Conservation (phyloP, 163 green algal species). For the Smithsoniella earleae region DNA sequence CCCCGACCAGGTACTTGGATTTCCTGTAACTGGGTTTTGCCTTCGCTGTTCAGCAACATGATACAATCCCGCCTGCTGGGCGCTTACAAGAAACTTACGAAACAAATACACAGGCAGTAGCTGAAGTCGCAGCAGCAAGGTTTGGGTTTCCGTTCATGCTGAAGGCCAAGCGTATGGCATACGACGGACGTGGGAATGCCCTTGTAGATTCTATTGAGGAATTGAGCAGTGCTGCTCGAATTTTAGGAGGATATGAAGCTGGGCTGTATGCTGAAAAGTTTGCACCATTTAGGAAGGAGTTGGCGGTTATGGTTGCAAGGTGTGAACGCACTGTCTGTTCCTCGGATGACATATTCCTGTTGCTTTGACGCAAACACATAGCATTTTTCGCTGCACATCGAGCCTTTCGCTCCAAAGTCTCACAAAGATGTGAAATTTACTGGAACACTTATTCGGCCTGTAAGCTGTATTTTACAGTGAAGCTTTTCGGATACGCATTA, state of each 20-base stretch:
- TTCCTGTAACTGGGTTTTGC: constrained; percentile 31
- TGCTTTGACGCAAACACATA: no score
- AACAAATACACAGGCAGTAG: constrained; percentile 32
- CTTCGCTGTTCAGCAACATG: background rate
- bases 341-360: no score
- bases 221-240: constrained; percentile 50
- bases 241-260: constrained; percentile 61
- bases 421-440: no score
- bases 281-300: constrained; percentile 83
- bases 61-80: background rate
- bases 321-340: no score
- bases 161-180: constrained; percentile 82
- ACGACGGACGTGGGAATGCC: constrained; percentile 90
- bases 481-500: no score
- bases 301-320: constrained; percentile 90
- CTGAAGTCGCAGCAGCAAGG: constrained; percentile 38
- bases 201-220: constrained; percentile 52
- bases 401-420: no score
- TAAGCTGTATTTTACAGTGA: no score
- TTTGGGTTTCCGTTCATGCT: constrained; percentile 95
- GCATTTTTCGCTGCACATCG: no score
- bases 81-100: no score
- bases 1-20: constrained; percentile 42
- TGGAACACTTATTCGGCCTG: no score
- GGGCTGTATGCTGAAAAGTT: constrained; percentile 88